Evolutionary conservation across 1,284 basidiomycete genomes (phyloP).

Genomic region (Puccinia polysora): DNA sequence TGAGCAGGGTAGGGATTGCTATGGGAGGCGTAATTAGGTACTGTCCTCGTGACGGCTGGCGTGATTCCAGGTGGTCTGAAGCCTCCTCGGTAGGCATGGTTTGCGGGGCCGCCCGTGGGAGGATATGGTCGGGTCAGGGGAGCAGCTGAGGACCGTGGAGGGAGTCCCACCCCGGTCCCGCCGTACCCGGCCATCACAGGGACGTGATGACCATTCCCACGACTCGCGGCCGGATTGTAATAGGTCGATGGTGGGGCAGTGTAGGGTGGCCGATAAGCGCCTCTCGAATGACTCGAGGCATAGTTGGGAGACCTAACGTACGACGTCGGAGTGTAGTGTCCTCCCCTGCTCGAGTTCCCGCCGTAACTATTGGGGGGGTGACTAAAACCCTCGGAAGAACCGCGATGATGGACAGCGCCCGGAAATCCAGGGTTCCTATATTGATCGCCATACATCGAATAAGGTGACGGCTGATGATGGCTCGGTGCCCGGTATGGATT

Average conservation of each 20-base stretch:
- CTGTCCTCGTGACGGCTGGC: slow-evolving; percentile 14
- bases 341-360: background rate
- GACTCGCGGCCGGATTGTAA: background rate
- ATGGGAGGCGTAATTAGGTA: slow-evolving; percentile 1
- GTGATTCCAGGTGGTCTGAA: slow-evolving; percentile 16
- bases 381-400: background rate
- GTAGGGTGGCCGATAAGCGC: background rate
- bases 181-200: slow-evolving; percentile 17
- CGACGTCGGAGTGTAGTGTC: background rate
- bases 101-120: background rate
- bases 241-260: background rate
- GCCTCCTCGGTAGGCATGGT: background rate
- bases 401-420: background rate
- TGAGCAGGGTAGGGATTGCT: background rate
- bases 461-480: slow-evolving; percentile 12
- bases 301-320: background rate
- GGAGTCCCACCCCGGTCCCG: slow-evolving; percentile 28
- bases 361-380: background rate
- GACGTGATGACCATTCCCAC: background rate
- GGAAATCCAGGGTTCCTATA: background rate
- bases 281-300: background rate
- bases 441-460: background rate
- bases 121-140: background rate
- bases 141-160: slow-evolving; percentile 1
- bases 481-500: slow-evolving; percentile 3